Evolutionary conservation across 441 rosid genomes (phyloP).

Genomic region (Erodium texanum): DNA sequence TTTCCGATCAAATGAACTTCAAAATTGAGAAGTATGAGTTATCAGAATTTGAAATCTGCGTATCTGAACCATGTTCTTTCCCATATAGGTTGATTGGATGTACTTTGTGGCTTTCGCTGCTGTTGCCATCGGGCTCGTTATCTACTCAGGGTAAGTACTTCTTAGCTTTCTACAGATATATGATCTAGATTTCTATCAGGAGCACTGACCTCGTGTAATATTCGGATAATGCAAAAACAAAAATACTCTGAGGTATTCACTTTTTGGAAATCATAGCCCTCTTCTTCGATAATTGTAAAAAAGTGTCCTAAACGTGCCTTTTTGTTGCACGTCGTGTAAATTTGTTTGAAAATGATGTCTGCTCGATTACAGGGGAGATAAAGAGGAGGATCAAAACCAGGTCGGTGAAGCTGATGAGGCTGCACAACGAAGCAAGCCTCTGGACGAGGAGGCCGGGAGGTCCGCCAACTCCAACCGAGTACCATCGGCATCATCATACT

Average conservation of each 20-base stretch:
- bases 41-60: too few relatives aligned
- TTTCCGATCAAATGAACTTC: not conserved
- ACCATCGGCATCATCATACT: too few relatives aligned
- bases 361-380: slow-evolving; percentile 42
- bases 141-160: slow-evolving; percentile 58
- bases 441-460: slow-evolving; percentile 37
- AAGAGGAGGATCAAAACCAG: slow-evolving; percentile 31
- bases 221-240: too few relatives aligned
- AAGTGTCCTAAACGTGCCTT: too few relatives aligned
- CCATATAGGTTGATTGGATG: slow-evolving; percentile 68
- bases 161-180: not conserved
- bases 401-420: slow-evolving; percentile 32
- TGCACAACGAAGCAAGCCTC: slow-evolving; percentile 30
- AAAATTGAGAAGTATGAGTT: not conserved
- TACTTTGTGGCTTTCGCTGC: slow-evolving; percentile 70
- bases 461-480: not conserved
- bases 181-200: too few relatives aligned
- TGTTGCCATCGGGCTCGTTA: slow-evolving; percentile 49
- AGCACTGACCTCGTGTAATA: too few relatives aligned
- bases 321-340: too few relatives aligned
- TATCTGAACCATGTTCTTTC: not conserved
- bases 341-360: too few relatives aligned
- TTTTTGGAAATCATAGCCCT: too few relatives aligned
- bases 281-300: too few relatives aligned
- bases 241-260: too few relatives aligned